Conservation (phyloP, 2,329 filamentous ascomycete genomes). For the Hirsutella minnesotensis region DNA sequence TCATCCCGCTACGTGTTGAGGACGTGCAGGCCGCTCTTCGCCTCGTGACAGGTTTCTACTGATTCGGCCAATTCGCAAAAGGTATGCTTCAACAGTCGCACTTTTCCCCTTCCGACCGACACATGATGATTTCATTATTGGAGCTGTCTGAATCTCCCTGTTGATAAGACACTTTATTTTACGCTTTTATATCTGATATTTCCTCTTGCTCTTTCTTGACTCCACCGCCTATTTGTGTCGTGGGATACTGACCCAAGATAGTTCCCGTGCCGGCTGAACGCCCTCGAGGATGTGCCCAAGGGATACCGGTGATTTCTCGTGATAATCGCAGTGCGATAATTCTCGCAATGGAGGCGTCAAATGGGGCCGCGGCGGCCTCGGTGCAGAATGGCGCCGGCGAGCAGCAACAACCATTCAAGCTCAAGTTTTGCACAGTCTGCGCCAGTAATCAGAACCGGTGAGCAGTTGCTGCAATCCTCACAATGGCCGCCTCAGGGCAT, state of each 20-base stretch:
- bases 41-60: no score
- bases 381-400: conserved; percentile 33
- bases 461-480: conserved; percentile 11
- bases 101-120: conserved; percentile 5
- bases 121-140: conserved; percentile 50
- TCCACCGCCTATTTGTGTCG: not conserved
- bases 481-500: not conserved
- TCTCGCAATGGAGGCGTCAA: conserved; percentile 28
- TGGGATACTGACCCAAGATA: conserved; percentile 2
- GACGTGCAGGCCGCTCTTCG: no score
- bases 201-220: not conserved
- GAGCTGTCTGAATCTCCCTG: conserved; percentile 61
- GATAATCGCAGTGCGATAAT: conserved; percentile 5
- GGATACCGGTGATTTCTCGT: not conserved
- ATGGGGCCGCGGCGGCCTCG: conserved; percentile 22
- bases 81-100: conserved; percentile 9
- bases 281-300: conserved; percentile 12
- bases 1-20: no score
- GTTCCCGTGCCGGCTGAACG: not conserved
- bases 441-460: conserved; percentile 96
- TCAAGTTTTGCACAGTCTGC: conserved; percentile 98
- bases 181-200: conserved; percentile 39
- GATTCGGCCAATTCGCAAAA: conserved; percentile 3
- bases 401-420: conserved; percentile 58
- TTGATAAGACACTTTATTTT: conserved; percentile 44